Conservation (phyloP, 1,284 basidiomycete genomes). For the Chondrostereum purpureum region DNA sequence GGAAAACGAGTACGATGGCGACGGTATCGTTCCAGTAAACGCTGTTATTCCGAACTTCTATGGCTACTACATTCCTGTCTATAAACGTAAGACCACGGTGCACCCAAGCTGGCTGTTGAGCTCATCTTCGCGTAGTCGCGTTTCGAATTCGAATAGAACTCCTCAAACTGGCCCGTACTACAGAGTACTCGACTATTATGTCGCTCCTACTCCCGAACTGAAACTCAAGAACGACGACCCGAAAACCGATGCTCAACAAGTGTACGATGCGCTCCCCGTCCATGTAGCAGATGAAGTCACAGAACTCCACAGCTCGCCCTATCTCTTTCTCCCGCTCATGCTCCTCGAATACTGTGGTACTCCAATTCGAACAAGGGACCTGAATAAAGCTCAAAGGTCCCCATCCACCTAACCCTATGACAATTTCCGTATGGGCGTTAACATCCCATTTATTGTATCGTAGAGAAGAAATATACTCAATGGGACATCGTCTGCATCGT, state of each 20-base stretch:
- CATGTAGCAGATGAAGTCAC: too few species aligned
- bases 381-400: slow-evolving; percentile 20
- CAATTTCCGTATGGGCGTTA: too few species aligned
- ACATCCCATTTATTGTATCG: too few species aligned
- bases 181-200: too few species aligned
- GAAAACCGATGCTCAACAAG: too few species aligned
- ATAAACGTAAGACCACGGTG: slow-evolving; percentile 1
- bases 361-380: slow-evolving; percentile 16
- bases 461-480: slow-evolving; percentile 23
- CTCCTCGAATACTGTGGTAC: slow-evolving; percentile 32
- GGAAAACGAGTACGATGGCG: slow-evolving; percentile 14
- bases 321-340: slow-evolving; percentile 26
- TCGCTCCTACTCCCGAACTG: too few species aligned
- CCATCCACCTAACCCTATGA: background rate
- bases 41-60: slow-evolving; percentile 34
- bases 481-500: slow-evolving; percentile 25
- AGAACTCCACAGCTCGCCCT: too few species aligned
- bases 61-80: slow-evolving; percentile 24
- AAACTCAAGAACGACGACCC: too few species aligned
- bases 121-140: too few species aligned
- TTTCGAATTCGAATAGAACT: too few species aligned
- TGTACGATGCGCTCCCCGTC: too few species aligned
- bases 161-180: too few species aligned
- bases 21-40: slow-evolving; percentile 23
- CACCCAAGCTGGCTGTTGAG: background rate